Evolutionary conservation across 805 yeast species (phyloP).

Genomic region (Nakazawaea siamensis): DNA sequence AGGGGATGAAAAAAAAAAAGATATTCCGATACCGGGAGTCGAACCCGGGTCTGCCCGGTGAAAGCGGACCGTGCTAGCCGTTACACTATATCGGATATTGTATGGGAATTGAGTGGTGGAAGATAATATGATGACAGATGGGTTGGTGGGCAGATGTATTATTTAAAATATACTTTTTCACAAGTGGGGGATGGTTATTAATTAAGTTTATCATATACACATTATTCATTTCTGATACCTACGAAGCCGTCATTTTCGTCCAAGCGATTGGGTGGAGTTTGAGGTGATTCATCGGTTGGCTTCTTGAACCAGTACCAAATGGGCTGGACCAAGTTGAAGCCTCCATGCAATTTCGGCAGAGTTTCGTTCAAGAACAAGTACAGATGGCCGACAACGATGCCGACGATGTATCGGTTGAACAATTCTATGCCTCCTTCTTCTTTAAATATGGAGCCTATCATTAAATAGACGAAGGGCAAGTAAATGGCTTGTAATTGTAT

Average conservation of each 20-base stretch:
- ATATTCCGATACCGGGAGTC: constrained; percentile 77
- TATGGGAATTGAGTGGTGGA: no score
- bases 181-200: no score
- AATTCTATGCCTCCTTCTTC: constrained; percentile 10
- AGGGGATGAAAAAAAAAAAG: constrained; percentile 15
- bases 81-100: constrained; percentile 72
- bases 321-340: constrained; percentile 28
- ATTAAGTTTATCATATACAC: no score
- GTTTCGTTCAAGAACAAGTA: constrained; percentile 31
- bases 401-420: constrained; percentile 22
- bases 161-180: no score
- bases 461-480: constrained; percentile 29
- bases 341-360: constrained; percentile 28
- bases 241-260: not conserved
- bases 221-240: not conserved
- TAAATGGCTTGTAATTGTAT: constrained; percentile 33
- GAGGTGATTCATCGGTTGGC: not conserved
- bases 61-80: constrained; percentile 81
- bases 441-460: constrained; percentile 15
- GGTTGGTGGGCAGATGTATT: no score
- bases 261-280: not conserved
- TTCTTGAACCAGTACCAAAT: constrained; percentile 28
- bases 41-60: constrained; percentile 84
- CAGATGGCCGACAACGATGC: constrained; percentile 34
- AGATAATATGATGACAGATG: no score